Percentiles rank a stretch among this genome's conserved stretches.
These are phyloP conservation scores for Clavispora vitiphila DNA, from an alignment of 805 yeast genomes.

Conservation along the genomic window DNA sequence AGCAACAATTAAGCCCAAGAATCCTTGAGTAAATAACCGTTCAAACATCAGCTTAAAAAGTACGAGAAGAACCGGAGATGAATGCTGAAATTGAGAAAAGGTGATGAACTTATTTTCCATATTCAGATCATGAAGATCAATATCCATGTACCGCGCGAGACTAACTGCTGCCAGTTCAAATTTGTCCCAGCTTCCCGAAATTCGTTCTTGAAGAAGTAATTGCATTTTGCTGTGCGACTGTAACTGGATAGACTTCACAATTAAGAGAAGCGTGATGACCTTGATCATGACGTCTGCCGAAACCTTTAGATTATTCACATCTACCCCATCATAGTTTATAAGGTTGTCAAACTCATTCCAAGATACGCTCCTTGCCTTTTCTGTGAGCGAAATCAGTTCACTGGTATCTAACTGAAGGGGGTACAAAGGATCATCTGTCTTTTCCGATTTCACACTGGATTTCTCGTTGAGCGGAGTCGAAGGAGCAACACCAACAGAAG, in stretches of 20 bases:
- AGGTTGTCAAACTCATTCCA: constrained; percentile 34
- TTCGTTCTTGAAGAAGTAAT: constrained; percentile 16
- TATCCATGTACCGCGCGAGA: constrained; percentile 47
- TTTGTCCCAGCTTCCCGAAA: constrained; percentile 31
- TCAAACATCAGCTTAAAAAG: constrained; percentile 16
- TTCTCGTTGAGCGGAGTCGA: background rate
- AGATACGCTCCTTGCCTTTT: constrained; percentile 11
- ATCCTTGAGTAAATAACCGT: constrained; percentile 25
- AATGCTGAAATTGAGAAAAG: constrained; percentile 15
- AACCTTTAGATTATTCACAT: constrained; percentile 31
- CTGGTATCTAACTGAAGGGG: constrained; percentile 9
- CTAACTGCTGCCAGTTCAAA: constrained; percentile 42
- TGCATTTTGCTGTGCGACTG: constrained; percentile 29
- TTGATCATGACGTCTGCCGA: constrained; percentile 38
- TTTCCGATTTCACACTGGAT: constrained; percentile 2
- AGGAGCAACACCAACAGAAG: background rate
- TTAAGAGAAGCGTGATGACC: constrained; percentile 46
- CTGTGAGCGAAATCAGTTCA: constrained; percentile 5
- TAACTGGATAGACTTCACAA: constrained; percentile 33
- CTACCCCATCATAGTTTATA: constrained; percentile 40
- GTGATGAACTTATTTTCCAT: constrained; percentile 11
- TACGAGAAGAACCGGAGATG: constrained; percentile 7
- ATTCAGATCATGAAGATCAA: constrained; percentile 23
- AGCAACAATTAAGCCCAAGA: constrained; percentile 14
- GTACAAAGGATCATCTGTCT: constrained; percentile 14